Evolutionary conservation across 2,329 filamentous ascomycete genomes (phyloP).

Genomic region (Nemania serpens): DNA sequence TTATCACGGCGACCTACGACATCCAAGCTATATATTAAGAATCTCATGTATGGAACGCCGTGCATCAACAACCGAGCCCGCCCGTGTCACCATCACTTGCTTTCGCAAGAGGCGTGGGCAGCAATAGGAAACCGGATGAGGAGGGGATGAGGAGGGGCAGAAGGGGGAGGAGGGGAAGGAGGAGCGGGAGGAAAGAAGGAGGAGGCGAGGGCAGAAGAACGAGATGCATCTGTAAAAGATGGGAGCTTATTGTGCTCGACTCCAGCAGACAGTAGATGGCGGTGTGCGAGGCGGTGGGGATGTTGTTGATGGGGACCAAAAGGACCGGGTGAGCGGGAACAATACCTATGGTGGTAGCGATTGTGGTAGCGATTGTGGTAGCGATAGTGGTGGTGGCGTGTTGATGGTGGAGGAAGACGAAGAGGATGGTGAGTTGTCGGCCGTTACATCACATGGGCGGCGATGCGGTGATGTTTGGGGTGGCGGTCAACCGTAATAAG

Average conservation of each 20-base stretch:
- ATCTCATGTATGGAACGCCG: background rate
- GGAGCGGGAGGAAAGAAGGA: background rate
- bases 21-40: slow-evolving; percentile 7
- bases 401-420: slow-evolving; percentile 5
- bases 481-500: slow-evolving; percentile 24
- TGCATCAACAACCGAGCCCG: slow-evolving; percentile 6
- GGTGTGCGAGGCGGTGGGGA: slow-evolving; percentile 30
- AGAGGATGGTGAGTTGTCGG: slow-evolving; percentile 13
- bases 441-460: slow-evolving; percentile 25
- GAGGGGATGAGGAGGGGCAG: background rate
- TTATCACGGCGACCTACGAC: slow-evolving; percentile 5
- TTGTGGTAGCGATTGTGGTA: background rate
- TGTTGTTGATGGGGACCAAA: slow-evolving; percentile 12
- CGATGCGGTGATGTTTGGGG: slow-evolving; percentile 19
- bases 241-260: slow-evolving; percentile 22
- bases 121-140: background rate
- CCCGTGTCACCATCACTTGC: slow-evolving; percentile 5
- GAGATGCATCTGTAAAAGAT: slow-evolving; percentile 2
- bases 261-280: slow-evolving; percentile 21
- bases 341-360: slow-evolving; percentile 15
- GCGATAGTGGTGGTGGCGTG: background rate
- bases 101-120: slow-evolving; percentile 1
- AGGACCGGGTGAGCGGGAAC: slow-evolving; percentile 16
- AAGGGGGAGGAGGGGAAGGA: background rate
- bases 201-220: background rate